Conservation (phyloP, 176 grass and related monocot species). For the Poa annua region DNA sequence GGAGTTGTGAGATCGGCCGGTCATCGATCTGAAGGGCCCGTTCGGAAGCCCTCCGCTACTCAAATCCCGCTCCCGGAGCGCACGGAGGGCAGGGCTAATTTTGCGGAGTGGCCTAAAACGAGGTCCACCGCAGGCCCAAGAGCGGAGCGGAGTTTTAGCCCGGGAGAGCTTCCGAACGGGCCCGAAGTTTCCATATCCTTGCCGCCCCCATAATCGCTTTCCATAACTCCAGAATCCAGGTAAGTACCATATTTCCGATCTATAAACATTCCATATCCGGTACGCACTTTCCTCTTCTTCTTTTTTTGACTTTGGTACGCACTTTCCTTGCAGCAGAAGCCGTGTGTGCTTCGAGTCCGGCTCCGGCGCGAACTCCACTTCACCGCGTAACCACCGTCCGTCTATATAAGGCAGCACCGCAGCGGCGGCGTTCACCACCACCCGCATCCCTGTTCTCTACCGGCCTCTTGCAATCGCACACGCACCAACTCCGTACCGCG, state of each 20-base stretch:
- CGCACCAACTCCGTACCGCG: background rate
- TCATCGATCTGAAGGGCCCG: too few species aligned
- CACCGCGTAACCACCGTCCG: background rate
- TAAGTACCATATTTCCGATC: background rate
- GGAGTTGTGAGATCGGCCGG: too few species aligned
- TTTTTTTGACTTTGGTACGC: too few species aligned
- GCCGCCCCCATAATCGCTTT: background rate
- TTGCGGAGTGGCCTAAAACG: too few species aligned
- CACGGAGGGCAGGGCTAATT: too few species aligned
- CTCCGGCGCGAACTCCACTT: background rate
- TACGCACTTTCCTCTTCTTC: too few species aligned
- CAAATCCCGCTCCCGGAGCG: too few species aligned
- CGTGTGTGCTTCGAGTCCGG: background rate
- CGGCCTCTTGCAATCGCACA: background rate
- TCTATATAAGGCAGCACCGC: slow-evolving; percentile 26
- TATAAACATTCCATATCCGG: background rate
- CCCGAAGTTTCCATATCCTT: slow-evolving; percentile 9
- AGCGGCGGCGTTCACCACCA: background rate
- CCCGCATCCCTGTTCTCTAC: background rate
- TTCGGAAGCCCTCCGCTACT: too few species aligned
- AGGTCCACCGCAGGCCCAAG: too few species aligned
- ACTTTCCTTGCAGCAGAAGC: background rate
- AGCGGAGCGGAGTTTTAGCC: too few species aligned
- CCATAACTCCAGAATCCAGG: background rate
- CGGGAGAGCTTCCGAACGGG: too few species aligned